Conservation (phyloP, 2,329 filamentous ascomycete species). For the Colletotrichum horii region DNA sequence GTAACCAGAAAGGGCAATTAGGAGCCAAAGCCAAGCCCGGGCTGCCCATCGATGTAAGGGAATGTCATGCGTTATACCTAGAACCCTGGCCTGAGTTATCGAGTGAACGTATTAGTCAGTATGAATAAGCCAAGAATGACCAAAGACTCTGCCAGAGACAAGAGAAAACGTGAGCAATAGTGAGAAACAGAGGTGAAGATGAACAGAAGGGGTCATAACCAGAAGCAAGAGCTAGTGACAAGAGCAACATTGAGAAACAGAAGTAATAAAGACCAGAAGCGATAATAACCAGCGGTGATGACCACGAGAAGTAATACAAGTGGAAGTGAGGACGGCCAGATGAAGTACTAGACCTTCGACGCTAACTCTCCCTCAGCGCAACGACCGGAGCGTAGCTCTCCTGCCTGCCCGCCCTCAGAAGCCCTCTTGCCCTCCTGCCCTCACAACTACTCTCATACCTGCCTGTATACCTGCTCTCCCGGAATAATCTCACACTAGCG, state of each 20-base stretch:
- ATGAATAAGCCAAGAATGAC: background rate
- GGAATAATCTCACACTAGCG: too few species aligned
- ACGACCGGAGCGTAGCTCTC: too few species aligned
- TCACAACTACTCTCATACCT: too few species aligned
- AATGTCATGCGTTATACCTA: background rate
- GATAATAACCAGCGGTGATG: too few species aligned
- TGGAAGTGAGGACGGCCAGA: too few species aligned
- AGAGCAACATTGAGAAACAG: background rate
- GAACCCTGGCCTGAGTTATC: background rate
- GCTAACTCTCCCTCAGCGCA: too few species aligned
- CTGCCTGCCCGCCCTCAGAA: too few species aligned
- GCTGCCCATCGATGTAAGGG: background rate
- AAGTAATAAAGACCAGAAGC: too few species aligned
- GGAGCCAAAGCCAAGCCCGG: background rate
- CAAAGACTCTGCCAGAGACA: background rate
- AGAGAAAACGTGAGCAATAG: background rate
- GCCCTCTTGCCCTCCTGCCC: too few species aligned
- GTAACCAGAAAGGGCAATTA: conserved; percentile 30
- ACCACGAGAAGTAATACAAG: too few species aligned
- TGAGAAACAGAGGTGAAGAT: accelerated
- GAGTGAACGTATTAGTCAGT: background rate
- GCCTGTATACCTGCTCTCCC: too few species aligned
- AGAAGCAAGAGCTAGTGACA: background rate
- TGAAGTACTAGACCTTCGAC: too few species aligned
- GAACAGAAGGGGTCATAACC: background rate